Percentiles rank a stretch among this genome's conserved stretches.
phyloP scores from a whole-genome alignment of 805 yeast species.

The Spencermartinsiella europaea region DNA sequence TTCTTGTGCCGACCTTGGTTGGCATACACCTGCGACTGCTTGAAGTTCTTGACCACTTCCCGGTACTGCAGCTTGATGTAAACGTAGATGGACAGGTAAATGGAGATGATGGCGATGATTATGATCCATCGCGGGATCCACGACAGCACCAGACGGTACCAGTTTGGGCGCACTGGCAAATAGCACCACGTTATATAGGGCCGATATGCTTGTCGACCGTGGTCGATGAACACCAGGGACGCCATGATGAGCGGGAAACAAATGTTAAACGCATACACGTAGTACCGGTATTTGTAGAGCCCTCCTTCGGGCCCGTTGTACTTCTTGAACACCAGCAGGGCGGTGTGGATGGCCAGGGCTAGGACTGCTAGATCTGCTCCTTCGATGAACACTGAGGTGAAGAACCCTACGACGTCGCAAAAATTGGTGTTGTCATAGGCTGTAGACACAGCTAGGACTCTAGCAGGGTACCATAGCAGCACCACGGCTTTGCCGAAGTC shows the following conservation, averaged over 20 bases:
- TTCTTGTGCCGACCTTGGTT: constrained; percentile 1
- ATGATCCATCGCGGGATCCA: constrained; percentile 80
- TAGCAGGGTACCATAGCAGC: constrained; percentile 62
- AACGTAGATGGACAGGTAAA: constrained; percentile 66
- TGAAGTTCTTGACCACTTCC: constrained; percentile 23
- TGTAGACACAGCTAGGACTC: constrained; percentile 41
- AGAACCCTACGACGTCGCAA: constrained; percentile 69
- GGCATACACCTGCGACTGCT: constrained; percentile 26
- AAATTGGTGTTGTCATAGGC: constrained; percentile 47
- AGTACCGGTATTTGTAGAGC: constrained; percentile 50
- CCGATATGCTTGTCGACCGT: constrained; percentile 45
- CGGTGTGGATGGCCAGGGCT: constrained; percentile 79
- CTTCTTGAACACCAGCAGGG: constrained; percentile 57
- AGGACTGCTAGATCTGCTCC: constrained; percentile 84
- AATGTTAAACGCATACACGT: constrained; percentile 54
- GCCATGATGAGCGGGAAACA: constrained; percentile 65
- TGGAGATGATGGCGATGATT: constrained; percentile 52
- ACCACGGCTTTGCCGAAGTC: constrained; percentile 72
- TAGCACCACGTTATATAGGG: constrained; percentile 72
- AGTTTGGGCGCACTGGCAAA: constrained; percentile 62
- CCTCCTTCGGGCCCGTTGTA: constrained; percentile 65
- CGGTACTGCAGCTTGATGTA: constrained; percentile 47
- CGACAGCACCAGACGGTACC: constrained; percentile 68
- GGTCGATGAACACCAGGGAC: constrained; percentile 59
- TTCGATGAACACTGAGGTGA: constrained; percentile 73